These are phyloP conservation scores for Cladosporium halotolerans DNA, from an alignment of 2,329 filamentous ascomycete genomes.

Conservation along the genomic window DNA sequence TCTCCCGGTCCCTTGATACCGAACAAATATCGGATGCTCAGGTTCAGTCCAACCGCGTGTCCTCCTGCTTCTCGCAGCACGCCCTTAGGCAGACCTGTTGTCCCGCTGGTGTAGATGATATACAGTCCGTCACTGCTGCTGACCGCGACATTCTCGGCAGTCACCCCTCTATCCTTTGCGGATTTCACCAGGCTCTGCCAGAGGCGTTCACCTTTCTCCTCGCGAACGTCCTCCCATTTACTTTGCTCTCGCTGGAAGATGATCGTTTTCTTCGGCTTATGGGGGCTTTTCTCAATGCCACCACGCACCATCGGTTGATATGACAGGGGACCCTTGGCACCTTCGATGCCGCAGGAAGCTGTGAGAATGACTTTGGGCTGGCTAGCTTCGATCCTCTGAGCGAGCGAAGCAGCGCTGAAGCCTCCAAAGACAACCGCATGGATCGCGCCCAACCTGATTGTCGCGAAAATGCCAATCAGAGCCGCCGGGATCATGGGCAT, in stretches of 20 bases:
- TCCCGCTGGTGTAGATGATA: conserved; percentile 82
- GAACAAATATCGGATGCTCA: conserved; percentile 78
- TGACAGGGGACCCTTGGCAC: conserved; percentile 68
- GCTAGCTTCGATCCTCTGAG: conserved; percentile 81
- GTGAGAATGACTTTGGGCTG: conserved; percentile 72
- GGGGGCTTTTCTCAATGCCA: conserved; percentile 59
- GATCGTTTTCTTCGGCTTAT: conserved; percentile 67
- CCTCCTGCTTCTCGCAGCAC: conserved; percentile 77
- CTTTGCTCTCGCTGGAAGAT: conserved; percentile 79
- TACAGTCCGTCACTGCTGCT: conserved; percentile 75
- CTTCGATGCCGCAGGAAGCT: conserved; percentile 88
- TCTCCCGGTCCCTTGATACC: conserved; percentile 77
- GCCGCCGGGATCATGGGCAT: conserved; percentile 96
- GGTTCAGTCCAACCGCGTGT: conserved; percentile 75
- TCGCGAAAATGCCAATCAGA: conserved; percentile 77
- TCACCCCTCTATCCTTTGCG: conserved; percentile 59
- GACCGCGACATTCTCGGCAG: conserved; percentile 70
- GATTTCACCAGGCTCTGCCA: conserved; percentile 75
- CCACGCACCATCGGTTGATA: conserved; percentile 73
- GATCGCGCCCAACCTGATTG: conserved; percentile 74
- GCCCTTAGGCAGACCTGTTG: conserved; percentile 76
- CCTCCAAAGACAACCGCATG: conserved; percentile 92
- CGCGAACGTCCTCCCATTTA: conserved; percentile 64
- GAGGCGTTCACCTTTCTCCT: conserved; percentile 62
- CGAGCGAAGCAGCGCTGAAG: conserved; percentile 73